Evolutionary conservation across 2,329 filamentous ascomycete species (phyloP), one percentile per base, ranked within the genome.

Genomic region (Stemphylium beticola): DNA sequence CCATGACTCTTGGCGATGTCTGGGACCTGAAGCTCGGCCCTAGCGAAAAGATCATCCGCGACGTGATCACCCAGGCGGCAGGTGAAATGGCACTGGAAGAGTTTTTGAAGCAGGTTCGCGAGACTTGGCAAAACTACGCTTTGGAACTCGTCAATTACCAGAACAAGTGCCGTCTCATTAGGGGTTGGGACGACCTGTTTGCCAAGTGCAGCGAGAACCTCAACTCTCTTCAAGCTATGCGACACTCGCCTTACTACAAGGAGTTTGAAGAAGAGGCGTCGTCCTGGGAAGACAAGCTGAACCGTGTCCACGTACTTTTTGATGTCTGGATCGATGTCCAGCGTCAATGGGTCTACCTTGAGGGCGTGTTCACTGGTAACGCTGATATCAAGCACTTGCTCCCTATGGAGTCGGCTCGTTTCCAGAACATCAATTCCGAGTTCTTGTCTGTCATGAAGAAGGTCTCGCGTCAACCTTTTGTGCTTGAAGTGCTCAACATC

Each of bases 241-340:
- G 92, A 72, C 93, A 99, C 76, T 99, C 95, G 4, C 95, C 95
- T 0, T 99, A 99, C 77, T 99, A 96, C 83, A 98, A 97, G 76
- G 93, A 98, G 68, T 99, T 99, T 60, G 95, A 99, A 74, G 95
- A 99, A 68, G 95, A 99, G 66, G 96, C 96, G 6, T 90, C 92
- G 0, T 86, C 90, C 1, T 99, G 95, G 95, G 96, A 99, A 77
- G 96, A 99, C 77, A 96, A 96, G 75, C 84, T 99, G 22, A 99
- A 98, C 75, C 87, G 95, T 40, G 92, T 99, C 2, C 95, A 99
- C 73, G 92, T 99, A 14, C 84, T 99, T 9, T 99, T 99, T 70
- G 95, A 99, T 74, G 93, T 99, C 14, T 99, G 96, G 96, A 99
- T 99, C 67, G 96, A 99, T 77, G 96, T 99, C n/a, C 95, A 99